These are phyloP conservation scores for Phytophthora tubulina DNA, from an alignment of 352 stramenopile species.

Conservation along the genomic window DNA sequence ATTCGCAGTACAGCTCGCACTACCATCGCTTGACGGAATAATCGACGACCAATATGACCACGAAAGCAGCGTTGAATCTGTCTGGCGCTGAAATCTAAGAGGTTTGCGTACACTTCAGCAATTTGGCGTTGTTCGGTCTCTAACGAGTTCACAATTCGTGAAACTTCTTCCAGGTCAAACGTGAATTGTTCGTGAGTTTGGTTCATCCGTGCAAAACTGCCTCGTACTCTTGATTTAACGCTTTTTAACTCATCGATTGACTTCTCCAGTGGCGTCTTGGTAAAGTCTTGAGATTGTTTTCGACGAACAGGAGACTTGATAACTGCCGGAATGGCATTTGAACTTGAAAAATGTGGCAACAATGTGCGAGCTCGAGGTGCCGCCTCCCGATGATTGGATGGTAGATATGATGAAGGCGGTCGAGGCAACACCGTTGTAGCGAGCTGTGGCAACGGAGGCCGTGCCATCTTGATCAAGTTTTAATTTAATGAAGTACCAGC, in stretches of 20 bases:
- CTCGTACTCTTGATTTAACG: constrained; percentile 26
- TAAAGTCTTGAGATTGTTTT: constrained; percentile 39
- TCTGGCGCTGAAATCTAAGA: constrained; percentile 48
- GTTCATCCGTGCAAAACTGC: constrained; percentile 46
- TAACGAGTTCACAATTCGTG: constrained; percentile 32
- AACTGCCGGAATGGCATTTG: constrained; percentile 19
- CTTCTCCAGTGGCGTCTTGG: constrained; percentile 41
- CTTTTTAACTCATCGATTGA: constrained; percentile 34
- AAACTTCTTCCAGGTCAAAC: constrained; percentile 40
- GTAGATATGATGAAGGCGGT: constrained; percentile 24
- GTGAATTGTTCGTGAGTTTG: constrained; percentile 47
- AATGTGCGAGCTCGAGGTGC: constrained; percentile 14
- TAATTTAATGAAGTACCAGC: constrained; percentile 5
- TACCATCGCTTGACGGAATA: constrained; percentile 49
- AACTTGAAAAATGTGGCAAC: constrained; percentile 45
- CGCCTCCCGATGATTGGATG: constrained; percentile 27
- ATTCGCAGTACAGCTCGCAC: constrained; percentile 57
- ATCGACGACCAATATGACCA: constrained; percentile 74
- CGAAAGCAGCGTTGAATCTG: constrained; percentile 91
- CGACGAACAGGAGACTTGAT: constrained; percentile 6
- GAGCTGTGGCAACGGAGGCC: constrained; percentile 26
- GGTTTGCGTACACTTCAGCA: constrained; percentile 29
- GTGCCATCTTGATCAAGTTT: constrained; percentile 18
- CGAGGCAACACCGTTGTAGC: constrained; percentile 15
- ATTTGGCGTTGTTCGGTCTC: constrained; percentile 42